A percentile compares a stretch with the other conserved stretches of the same genome.
These are phyloP conservation scores for Tetrahymena malaccensis DNA, from an alignment of 73 alveolate genomes.

Conservation along the genomic window DNA sequence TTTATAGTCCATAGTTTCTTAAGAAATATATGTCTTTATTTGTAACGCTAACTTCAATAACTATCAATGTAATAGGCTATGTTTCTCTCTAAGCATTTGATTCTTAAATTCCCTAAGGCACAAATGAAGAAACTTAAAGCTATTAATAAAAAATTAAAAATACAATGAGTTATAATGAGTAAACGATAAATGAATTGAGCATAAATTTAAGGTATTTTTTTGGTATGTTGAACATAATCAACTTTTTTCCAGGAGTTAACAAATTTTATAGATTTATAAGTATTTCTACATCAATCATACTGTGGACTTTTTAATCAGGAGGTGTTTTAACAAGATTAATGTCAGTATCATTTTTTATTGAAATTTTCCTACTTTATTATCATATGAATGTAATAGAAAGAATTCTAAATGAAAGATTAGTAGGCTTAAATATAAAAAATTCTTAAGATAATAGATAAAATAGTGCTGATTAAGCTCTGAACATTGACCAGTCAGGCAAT, in stretches of 20 bases:
- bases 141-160: not conserved
- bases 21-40: not conserved
- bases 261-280: not conserved
- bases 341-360: not conserved
- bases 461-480: not conserved
- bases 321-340: not conserved
- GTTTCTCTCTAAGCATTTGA: not conserved
- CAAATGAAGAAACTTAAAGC: not conserved
- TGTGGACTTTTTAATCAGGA: not conserved
- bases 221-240: not conserved
- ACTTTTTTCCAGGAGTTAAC: not conserved
- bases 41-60: not conserved
- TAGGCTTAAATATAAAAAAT: not conserved
- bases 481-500: not conserved
- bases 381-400: not conserved
- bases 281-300: not conserved
- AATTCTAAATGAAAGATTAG: not conserved
- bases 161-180: not conserved
- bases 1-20: not conserved
- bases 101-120: not conserved
- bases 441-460: not conserved
- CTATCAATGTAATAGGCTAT: not conserved
- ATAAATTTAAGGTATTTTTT: not conserved
- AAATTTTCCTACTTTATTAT: not conserved
- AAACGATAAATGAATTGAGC: not conserved